A percentile compares a stretch with the other conserved stretches of the same genome.
phyloP scores from a whole-genome alignment of 108 stramenopile species.

The Bacterosira constricta region DNA sequence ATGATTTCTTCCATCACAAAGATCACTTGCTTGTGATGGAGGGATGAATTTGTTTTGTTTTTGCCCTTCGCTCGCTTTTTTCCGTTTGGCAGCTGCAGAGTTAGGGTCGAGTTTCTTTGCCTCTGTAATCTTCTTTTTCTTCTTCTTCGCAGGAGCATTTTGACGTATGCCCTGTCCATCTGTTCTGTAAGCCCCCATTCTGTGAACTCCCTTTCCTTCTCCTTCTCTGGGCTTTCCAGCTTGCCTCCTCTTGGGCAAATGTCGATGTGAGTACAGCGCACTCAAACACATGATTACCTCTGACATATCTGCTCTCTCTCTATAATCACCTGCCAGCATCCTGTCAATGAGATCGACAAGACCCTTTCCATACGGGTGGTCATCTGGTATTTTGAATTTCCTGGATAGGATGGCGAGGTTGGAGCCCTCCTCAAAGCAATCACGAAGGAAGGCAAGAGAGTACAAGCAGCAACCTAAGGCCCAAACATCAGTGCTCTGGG shows the following conservation, averaged over 20 bases:
- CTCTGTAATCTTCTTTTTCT: constrained; percentile 47
- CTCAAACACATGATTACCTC: constrained; percentile 88
- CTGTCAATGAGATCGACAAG: constrained; percentile 83
- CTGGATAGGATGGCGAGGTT: constrained; percentile 90
- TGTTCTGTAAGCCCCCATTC: constrained; percentile 73
- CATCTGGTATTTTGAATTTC: constrained; percentile 85
- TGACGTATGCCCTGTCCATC: constrained; percentile 73
- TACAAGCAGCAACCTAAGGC: constrained; percentile 93
- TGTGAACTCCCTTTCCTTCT: constrained; percentile 12
- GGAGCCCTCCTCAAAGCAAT: constrained; percentile 93
- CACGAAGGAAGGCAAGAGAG: constrained; percentile 79
- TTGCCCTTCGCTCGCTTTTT: constrained; percentile 42
- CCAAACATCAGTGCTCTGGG: constrained; percentile 93
- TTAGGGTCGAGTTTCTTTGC: constrained; percentile 82
- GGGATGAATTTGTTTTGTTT: constrained; percentile 19
- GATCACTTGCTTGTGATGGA: no score
- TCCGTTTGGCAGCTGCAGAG: constrained; percentile 78
- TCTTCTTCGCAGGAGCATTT: not conserved
- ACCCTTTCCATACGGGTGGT: constrained; percentile 82
- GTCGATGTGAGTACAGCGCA: constrained; percentile 76
- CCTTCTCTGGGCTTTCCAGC: constrained; percentile 19
- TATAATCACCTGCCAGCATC: constrained; percentile 83
- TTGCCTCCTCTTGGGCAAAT: constrained; percentile 69
- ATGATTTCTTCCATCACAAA: no score
- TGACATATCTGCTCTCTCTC: constrained; percentile 83